Conservation (phyloP, 176 grass and related monocot species). For the Raddia distichophylla region DNA sequence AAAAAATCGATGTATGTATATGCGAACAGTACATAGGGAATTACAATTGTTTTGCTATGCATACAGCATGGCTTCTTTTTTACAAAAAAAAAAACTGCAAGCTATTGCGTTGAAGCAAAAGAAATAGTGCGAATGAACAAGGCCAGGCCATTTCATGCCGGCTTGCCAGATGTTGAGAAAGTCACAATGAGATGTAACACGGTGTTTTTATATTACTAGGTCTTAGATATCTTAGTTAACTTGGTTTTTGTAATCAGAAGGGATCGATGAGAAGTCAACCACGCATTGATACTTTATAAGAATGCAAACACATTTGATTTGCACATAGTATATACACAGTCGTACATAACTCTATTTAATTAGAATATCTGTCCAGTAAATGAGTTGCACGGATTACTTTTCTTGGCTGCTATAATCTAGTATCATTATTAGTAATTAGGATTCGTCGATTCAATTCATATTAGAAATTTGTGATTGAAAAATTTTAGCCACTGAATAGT, state of each 20-base stretch:
- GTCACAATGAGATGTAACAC: neutral
- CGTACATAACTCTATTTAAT: neutral
- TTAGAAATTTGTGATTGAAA: neutral
- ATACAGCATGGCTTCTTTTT: neutral
- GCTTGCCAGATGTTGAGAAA: neutral
- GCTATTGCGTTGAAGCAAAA: neutral
- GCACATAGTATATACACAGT: neutral
- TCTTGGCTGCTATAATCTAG: neutral
- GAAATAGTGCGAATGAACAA: neutral
- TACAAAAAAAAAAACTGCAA: neutral
- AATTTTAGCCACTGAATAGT: neutral
- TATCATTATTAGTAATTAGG: neutral
- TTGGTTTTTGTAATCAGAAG: neutral
- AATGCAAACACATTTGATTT: conserved; percentile 16
- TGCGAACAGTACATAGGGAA: neutral
- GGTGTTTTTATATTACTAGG: neutral
- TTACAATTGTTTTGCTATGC: neutral
- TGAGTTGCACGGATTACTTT: neutral
- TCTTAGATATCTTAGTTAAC: neutral
- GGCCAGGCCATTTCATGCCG: conserved; percentile 27
- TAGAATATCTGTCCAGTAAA: conserved; percentile 1
- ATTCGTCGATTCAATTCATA: neutral
- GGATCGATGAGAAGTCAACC: conserved; percentile 27
- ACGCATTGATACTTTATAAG: conserved; percentile 10
- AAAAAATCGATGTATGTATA: neutral